Evolutionary conservation across 352 stramenopile genomes (phyloP).

Genomic region (Plasmopara viticola): DNA sequence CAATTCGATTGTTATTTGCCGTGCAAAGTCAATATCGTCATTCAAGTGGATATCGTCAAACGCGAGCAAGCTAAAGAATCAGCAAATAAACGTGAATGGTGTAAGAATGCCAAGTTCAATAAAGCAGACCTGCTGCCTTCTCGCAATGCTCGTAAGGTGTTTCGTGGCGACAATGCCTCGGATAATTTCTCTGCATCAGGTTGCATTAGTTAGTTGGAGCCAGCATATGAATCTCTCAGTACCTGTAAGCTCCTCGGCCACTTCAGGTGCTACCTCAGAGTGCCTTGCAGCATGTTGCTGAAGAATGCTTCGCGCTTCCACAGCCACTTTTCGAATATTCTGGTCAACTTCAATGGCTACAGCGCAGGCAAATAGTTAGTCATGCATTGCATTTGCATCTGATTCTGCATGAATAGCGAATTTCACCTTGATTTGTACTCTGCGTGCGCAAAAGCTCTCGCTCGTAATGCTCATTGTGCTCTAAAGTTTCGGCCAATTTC

Average conservation of each 20-base stretch:
- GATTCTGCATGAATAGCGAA: too few species aligned
- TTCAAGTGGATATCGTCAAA: constrained; percentile 20
- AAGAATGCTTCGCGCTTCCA: constrained; percentile 48
- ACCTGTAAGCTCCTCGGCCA: constrained; percentile 43
- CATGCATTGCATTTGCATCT: background rate
- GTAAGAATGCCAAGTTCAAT: too few species aligned
- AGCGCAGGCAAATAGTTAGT: background rate
- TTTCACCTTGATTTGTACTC: constrained; percentile 38
- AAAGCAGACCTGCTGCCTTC: constrained; percentile 37
- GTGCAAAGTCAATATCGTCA: constrained; percentile 15
- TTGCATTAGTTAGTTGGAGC: background rate
- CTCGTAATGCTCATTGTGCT: constrained; percentile 70
- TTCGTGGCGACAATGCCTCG: constrained; percentile 56
- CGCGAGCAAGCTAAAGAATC: constrained; percentile 10
- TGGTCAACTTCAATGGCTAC: constrained; percentile 53
- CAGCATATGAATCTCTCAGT: background rate
- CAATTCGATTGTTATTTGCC: constrained; percentile 22
- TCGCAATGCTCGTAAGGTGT: constrained; percentile 32
- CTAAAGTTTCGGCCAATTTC: constrained; percentile 59
- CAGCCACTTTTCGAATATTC: constrained; percentile 56
- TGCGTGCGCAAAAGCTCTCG: constrained; percentile 53
- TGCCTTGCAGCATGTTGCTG: constrained; percentile 40
- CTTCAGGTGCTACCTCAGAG: constrained; percentile 23
- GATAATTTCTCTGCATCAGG: constrained; percentile 38
- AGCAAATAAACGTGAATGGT: background rate